phyloP scores from a whole-genome alignment of 306 rosid genomes.

The Hippophae gyantsensis region DNA sequence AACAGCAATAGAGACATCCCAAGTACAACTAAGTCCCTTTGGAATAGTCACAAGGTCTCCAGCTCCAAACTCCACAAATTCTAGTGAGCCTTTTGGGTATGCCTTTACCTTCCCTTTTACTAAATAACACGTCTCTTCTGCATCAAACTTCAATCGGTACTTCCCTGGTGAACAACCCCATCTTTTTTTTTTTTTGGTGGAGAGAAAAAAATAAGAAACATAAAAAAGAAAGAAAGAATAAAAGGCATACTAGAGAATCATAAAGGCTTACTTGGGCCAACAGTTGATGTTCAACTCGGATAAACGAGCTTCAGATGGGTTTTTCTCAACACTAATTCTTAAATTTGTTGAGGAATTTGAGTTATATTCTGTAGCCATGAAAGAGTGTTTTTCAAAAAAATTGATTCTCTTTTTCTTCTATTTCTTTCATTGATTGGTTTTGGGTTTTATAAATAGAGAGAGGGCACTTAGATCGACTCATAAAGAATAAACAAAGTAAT shows the following conservation, averaged over 20 bases:
- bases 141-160: constrained; percentile 81
- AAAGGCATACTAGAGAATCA: neutral
- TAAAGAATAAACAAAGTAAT: neutral
- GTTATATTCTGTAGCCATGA: constrained; percentile 56
- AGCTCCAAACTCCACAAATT: constrained; percentile 83
- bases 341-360: constrained; percentile 28
- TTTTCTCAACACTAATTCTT: constrained; percentile 64
- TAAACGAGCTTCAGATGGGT: constrained; percentile 68
- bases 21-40: constrained; percentile 89
- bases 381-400: neutral
- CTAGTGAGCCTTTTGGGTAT: constrained; percentile 70
- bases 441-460: neutral
- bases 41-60: constrained; percentile 89
- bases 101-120: constrained; percentile 88
- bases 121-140: constrained; percentile 85
- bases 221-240: neutral
- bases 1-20: constrained; percentile 91
- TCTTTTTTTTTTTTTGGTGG: constrained; percentile 21
- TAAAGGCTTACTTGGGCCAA: constrained; percentile 75
- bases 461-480: no score
- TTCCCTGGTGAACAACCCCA: constrained; percentile 99
- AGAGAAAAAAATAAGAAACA: neutral
- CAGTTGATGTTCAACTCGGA: constrained; percentile 69
- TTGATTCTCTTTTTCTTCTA: neutral
- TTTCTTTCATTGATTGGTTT: neutral